Conservation (phyloP, 1,139 yeast genomes). For the Yarrowia galli region DNA sequence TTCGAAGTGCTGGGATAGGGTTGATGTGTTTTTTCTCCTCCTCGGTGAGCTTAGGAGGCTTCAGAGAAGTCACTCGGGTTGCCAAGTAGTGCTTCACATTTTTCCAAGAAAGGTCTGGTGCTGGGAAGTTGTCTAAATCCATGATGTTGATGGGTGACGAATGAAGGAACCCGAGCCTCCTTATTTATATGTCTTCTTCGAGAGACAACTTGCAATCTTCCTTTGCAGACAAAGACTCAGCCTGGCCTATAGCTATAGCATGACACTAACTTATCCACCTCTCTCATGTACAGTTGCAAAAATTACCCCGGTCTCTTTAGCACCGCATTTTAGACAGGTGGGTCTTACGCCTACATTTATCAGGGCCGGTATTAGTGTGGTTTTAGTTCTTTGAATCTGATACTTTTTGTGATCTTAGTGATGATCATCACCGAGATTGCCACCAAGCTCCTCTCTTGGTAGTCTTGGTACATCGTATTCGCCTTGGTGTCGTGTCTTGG, state of each 20-base stretch:
- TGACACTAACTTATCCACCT: constrained; percentile 1
- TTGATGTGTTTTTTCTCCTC: constrained; percentile 27
- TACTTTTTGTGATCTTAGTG: too few relatives aligned
- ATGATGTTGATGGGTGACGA: not conserved
- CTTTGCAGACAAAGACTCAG: too few relatives aligned
- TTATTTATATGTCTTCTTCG: not conserved
- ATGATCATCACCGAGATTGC: too few relatives aligned
- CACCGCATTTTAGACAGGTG: not conserved
- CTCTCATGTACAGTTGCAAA: constrained; percentile 11
- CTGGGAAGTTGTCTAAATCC: not conserved
- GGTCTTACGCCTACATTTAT: not conserved
- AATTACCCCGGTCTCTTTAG: constrained; percentile 4
- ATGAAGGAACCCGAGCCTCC: not conserved
- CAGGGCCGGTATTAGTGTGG: not conserved
- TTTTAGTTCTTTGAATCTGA: too few relatives aligned
- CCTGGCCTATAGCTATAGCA: not conserved
- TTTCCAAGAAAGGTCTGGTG: constrained; percentile 13
- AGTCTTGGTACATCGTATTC: constrained; percentile 15
- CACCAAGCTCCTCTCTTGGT: not conserved
- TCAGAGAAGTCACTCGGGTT: constrained; percentile 13
- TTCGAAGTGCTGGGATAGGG: constrained; percentile 13
- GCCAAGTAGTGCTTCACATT: constrained; percentile 13
- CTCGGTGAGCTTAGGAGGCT: constrained; percentile 3
- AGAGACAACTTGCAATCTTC: too few relatives aligned
- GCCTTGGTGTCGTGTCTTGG: not conserved